phyloP scores from a whole-genome alignment of 495 filamentous ascomycete species.

The Aspergillus sclerotiicarbonarius region DNA sequence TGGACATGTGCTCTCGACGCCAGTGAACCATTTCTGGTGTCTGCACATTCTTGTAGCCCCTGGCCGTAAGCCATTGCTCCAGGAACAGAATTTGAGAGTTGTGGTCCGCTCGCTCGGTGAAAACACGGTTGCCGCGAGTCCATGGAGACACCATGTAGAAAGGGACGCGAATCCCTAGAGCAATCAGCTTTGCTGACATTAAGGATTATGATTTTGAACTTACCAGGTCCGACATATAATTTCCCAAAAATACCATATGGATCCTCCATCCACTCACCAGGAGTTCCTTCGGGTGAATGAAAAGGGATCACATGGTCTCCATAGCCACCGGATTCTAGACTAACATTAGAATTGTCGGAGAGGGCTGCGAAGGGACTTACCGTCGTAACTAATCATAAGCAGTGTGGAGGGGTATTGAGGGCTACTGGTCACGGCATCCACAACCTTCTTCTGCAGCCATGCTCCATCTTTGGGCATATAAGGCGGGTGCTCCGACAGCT shows the following conservation, averaged over 20 bases:
- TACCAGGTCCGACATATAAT: conserved; percentile 49
- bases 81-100: conserved; percentile 58
- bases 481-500: conserved; percentile 54
- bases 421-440: conserved; percentile 49
- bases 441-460: conserved; percentile 56
- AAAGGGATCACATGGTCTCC: conserved; percentile 56
- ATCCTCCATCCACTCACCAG: conserved; percentile 56
- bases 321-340: conserved; percentile 51
- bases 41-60: conserved; percentile 46
- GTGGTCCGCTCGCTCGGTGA: conserved; percentile 56
- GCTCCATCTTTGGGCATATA: conserved; percentile 54
- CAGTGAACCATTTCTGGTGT: conserved; percentile 51
- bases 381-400: conserved; percentile 54
- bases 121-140: conserved; percentile 54
- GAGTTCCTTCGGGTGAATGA: conserved; percentile 48
- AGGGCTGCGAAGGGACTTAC: conserved; percentile 12
- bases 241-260: conserved; percentile 47
- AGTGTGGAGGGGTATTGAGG: conserved; percentile 49
- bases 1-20: conserved; percentile 55
- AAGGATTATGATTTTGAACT: conserved; percentile 1
- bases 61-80: conserved; percentile 51
- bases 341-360: neutral
- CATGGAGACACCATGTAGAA: conserved; percentile 58
- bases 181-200: neutral
- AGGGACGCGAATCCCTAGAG: conserved; percentile 48